These are phyloP conservation scores for Suillus spraguei DNA, from an alignment of 768 basidiomycete species.

Conservation along the genomic window DNA sequence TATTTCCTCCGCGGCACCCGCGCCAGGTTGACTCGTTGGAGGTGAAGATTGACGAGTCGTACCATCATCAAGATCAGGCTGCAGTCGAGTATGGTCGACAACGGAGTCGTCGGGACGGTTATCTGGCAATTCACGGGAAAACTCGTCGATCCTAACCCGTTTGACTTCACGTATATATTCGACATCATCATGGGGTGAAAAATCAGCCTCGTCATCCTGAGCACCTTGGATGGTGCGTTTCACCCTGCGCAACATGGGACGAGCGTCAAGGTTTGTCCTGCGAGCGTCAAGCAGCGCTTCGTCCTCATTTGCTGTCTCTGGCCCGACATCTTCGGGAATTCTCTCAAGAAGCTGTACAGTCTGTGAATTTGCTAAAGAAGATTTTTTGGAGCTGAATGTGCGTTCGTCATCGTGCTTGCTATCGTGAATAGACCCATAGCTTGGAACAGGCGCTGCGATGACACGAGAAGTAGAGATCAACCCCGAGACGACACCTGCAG, in stretches of 20 bases:
- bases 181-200: background rate
- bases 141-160: background rate
- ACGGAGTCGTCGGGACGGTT: background rate
- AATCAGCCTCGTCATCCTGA: background rate
- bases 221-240: background rate
- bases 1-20: slow-evolving; percentile 5
- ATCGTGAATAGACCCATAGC: background rate
- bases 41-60: background rate
- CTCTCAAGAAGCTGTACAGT: background rate
- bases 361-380: background rate
- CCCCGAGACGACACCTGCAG: slow-evolving; percentile 3
- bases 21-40: background rate
- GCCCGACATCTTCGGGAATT: slow-evolving; percentile 5
- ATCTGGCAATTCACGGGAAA: background rate
- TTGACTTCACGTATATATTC: background rate
- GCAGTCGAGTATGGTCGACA: background rate
- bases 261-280: background rate
- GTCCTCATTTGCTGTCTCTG: background rate
- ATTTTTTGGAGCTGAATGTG: slow-evolving; percentile 6
- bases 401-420: background rate
- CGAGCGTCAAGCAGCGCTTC: background rate
- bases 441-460: slow-evolving; percentile 3
- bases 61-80: background rate
- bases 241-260: slow-evolving; percentile 4
- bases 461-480: background rate